These are phyloP conservation scores for Xylaria palmicola DNA, from an alignment of 495 filamentous ascomycete genomes.

Conservation along the genomic window DNA sequence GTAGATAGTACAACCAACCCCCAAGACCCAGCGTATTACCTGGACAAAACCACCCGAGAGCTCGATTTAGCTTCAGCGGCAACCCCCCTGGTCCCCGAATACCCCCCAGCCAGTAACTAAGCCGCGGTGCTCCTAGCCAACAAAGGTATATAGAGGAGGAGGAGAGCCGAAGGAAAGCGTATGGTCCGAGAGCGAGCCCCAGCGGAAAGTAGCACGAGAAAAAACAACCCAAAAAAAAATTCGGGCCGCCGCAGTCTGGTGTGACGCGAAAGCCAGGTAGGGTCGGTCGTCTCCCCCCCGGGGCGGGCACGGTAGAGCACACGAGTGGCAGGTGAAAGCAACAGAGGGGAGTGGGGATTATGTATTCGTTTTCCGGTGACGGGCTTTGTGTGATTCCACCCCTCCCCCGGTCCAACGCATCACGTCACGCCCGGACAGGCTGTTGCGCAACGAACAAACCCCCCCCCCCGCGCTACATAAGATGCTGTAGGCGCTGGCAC, in stretches of 20 bases:
- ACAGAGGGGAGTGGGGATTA: not conserved
- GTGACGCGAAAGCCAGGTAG: not conserved
- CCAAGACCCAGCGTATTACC: too few relatives aligned
- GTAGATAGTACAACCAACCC: too few relatives aligned
- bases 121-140: not conserved
- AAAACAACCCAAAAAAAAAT: not conserved
- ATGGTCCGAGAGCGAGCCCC: conserved; percentile 1
- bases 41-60: too few relatives aligned
- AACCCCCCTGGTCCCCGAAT: not conserved
- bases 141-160: not conserved
- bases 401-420: too few relatives aligned
- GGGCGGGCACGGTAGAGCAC: not conserved
- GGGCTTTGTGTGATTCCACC: too few relatives aligned
- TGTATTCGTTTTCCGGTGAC: too few relatives aligned
- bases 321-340: not conserved
- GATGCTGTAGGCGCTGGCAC: too few relatives aligned
- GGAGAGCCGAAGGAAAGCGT: not conserved
- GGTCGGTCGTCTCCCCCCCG: not conserved
- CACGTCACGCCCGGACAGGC: too few relatives aligned
- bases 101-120: not conserved
- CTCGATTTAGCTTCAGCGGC: not conserved
- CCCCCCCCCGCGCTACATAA: too few relatives aligned
- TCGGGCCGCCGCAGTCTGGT: conserved; percentile 12
- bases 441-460: too few relatives aligned
- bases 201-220: not conserved